Conservation (phyloP, 768 basidiomycete species). For the Collybiopsis confluens region DNA sequence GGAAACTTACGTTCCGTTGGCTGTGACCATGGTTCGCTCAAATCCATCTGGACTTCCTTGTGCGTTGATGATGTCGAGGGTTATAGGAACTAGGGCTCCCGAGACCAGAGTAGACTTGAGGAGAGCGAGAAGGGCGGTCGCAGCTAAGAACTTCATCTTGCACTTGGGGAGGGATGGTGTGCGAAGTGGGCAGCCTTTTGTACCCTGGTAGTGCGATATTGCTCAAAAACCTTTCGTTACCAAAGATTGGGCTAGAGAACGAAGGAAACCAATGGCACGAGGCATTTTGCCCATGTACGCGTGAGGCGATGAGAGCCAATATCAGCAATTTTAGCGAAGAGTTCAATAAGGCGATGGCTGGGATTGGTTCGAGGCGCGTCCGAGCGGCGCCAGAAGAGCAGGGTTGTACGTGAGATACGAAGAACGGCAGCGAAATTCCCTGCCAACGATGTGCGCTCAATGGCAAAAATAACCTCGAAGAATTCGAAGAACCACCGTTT, state of each 20-base stretch:
- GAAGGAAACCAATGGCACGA: slow-evolving; percentile 5
- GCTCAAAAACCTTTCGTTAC: background rate
- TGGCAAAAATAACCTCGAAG: background rate
- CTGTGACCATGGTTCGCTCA: slow-evolving; percentile 11
- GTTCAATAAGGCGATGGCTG: background rate
- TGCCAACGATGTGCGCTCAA: background rate
- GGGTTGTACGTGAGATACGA: background rate
- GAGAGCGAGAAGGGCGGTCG: background rate
- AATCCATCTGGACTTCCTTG: slow-evolving; percentile 41
- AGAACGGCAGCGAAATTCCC: background rate
- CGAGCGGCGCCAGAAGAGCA: background rate
- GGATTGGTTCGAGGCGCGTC: slow-evolving; percentile 1
- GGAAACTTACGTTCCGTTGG: slow-evolving; percentile 2
- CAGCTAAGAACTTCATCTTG: slow-evolving; percentile 7
- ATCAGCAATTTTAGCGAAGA: too few relatives aligned
- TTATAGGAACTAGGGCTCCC: slow-evolving; percentile 20
- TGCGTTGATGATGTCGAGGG: slow-evolving; percentile 29
- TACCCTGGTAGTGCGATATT: background rate
- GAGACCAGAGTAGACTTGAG: background rate
- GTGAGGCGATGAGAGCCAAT: slow-evolving; percentile 5
- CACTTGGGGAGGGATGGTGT: background rate
- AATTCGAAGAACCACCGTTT: background rate
- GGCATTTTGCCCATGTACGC: slow-evolving; percentile 3
- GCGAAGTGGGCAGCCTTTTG: background rate
- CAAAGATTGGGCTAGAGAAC: background rate